Base-by-base conservation (phyloP, 2,329 filamentous ascomycete species). In the Leptographium lundbergii region DNA sequence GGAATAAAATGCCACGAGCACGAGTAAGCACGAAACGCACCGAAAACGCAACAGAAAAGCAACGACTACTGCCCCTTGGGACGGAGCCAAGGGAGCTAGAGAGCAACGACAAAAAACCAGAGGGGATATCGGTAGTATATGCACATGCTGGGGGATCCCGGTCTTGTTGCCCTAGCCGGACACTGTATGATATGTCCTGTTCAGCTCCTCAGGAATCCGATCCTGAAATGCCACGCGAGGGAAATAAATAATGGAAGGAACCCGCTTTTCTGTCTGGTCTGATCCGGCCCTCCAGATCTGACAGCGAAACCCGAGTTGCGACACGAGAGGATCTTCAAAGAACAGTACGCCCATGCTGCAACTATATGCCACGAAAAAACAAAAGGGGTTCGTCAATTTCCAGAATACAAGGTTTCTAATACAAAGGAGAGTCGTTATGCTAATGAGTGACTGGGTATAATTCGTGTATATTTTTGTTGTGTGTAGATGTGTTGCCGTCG, bases 381-480 rank as follows among this genome's bases (percentile, higher is more conserved):
- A 32, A 48, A 42, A 57, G 19, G 36, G 36, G 19, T 36, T 45
- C 36, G 39, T 55, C 54, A 27, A 55, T 39, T 57, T 57, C 54
- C 54, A 56, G 54, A 60, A 48, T 45, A 51, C 47, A 57, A 32
- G 27, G 47, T 14, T 36, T 57, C 56, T 57, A 56, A 54, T 27
- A 61, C 60, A 61, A 60, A 61, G 48, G 59, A 62, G 50, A 59
- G 57, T 56, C 54, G 36, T 56, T 2, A 47, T 39, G 51, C n/a
- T n/a, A 62, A 62, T 10, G 61, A 62, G 57, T 51, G 61, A 56
- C 57, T n/a, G 29, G 52, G 34, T 51, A 56, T 52, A 47, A 22
- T 42, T 24, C 11, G 27, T 34, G 29, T n/a, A 22, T 17, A 22
- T 17, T 32, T 34, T 36, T 34, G 14, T 22, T 45, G 42, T 45